Conservation (phyloP, 2,329 filamentous ascomycete genomes). For the Beauveria caledonica region DNA sequence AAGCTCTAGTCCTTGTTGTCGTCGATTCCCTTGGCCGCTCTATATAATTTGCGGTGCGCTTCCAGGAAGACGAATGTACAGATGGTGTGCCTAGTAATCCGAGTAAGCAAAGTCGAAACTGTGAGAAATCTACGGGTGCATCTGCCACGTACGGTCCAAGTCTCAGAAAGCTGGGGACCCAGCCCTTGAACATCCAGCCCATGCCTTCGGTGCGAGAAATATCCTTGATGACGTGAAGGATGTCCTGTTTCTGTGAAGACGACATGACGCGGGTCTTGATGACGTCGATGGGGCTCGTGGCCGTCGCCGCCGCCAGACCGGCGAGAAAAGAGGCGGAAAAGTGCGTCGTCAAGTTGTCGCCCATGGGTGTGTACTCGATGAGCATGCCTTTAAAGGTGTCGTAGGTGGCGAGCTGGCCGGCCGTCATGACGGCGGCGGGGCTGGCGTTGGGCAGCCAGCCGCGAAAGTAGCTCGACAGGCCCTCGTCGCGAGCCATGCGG, state of each 20-base stretch:
- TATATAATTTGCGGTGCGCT: slow-evolving; percentile 74
- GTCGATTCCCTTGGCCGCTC: slow-evolving; percentile 38
- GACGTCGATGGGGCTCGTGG: slow-evolving; percentile 80
- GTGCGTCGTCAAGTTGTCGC: slow-evolving; percentile 66
- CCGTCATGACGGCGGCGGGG: slow-evolving; percentile 81
- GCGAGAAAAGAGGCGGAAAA: slow-evolving; percentile 71
- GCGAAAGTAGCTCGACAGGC: slow-evolving; percentile 66
- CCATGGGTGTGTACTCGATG: slow-evolving; percentile 56
- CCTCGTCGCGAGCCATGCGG: slow-evolving; percentile 83
- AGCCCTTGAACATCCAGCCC: slow-evolving; percentile 82
- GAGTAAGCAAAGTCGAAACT: neutral
- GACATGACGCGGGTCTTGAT: slow-evolving; percentile 88
- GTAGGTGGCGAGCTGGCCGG: slow-evolving; percentile 75
- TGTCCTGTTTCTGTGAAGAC: slow-evolving; percentile 39
- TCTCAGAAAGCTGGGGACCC: slow-evolving; percentile 68
- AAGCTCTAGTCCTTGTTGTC: slow-evolving; percentile 15
- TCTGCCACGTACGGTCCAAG: slow-evolving; percentile 49
- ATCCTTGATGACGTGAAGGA: slow-evolving; percentile 54
- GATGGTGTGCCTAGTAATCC: slow-evolving; percentile 60
- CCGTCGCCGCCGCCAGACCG: slow-evolving; percentile 74
- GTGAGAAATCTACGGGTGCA: neutral
- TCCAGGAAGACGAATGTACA: slow-evolving; percentile 82
- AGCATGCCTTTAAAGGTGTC: slow-evolving; percentile 71
- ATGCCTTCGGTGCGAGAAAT: slow-evolving; percentile 65
- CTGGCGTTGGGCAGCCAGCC: slow-evolving; percentile 78